Evolutionary conservation across 345 rosid genomes (phyloP).

Genomic region (Populus deltoides): DNA sequence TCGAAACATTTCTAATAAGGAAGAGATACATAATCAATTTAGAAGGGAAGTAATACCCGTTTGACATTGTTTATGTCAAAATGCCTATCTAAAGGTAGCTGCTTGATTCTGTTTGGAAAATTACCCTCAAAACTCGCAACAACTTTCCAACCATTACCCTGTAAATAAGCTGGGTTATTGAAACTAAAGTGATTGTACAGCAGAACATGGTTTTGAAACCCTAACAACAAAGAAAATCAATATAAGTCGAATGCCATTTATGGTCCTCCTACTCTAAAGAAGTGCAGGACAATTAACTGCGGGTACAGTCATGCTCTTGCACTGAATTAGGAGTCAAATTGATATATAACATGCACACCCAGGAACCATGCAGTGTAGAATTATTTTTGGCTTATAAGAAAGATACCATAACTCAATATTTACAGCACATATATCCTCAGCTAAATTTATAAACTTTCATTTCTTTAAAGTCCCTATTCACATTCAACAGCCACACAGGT

Average conservation of each 20-base stretch:
- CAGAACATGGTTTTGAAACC: not conserved
- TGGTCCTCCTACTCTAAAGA: constrained; percentile 6
- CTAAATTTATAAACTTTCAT: not conserved
- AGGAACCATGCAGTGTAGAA: not conserved
- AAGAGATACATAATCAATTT: not conserved
- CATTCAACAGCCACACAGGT: not conserved
- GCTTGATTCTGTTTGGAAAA: constrained; percentile 92
- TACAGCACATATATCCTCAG: not conserved
- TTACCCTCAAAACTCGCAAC: constrained; percentile 97
- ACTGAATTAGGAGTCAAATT: not conserved
- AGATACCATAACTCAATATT: not conserved
- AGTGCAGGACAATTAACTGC: not conserved
- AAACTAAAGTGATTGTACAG: not conserved
- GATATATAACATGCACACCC: too few species aligned
- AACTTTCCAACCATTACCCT: constrained; percentile 99
- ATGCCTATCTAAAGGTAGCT: constrained; percentile 93
- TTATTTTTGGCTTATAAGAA: not conserved
- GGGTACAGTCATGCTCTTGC: not conserved
- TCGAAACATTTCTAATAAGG: constrained; percentile 1
- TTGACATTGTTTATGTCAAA: constrained; percentile 89
- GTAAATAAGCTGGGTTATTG: constrained; percentile 23
- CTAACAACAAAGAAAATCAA: not conserved
- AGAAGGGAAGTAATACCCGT: constrained; percentile 55
- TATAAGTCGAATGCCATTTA: constrained; percentile 5
- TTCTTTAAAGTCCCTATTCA: not conserved